These are phyloP conservation scores for Cryptococcus sp. DNA, from an alignment of 1,284 basidiomycete genomes.

Conservation along the genomic window DNA sequence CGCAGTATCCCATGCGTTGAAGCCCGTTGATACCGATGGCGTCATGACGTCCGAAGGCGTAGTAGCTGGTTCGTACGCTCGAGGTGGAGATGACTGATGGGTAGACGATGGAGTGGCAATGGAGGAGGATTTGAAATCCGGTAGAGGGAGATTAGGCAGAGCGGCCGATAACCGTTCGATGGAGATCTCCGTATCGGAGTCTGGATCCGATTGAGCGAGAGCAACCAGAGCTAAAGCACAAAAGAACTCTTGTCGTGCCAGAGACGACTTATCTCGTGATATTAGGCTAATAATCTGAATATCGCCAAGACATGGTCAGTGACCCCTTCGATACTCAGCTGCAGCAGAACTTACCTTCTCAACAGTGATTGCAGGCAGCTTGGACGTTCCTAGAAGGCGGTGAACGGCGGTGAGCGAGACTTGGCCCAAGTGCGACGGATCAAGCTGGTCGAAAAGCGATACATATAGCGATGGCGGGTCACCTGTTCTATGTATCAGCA, in stretches of 20 bases:
- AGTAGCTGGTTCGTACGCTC: neutral
- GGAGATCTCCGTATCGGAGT: slow-evolving; percentile 50
- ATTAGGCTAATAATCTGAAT: slow-evolving; percentile 37
- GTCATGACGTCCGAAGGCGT: slow-evolving; percentile 4
- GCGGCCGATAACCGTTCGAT: slow-evolving; percentile 77
- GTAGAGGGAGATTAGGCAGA: slow-evolving; percentile 71
- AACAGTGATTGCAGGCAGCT: slow-evolving; percentile 73
- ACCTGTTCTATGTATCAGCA: slow-evolving; percentile 60
- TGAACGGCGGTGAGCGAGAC: slow-evolving; percentile 78
- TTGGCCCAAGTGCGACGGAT: slow-evolving; percentile 67
- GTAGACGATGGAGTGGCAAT: neutral
- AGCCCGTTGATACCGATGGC: slow-evolving; percentile 28
- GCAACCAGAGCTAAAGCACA: slow-evolving; percentile 82
- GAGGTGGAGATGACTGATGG: neutral
- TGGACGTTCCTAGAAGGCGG: slow-evolving; percentile 71
- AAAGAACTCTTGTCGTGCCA: slow-evolving; percentile 83
- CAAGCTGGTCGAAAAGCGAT: slow-evolving; percentile 69
- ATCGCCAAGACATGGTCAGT: neutral
- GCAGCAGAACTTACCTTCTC: slow-evolving; percentile 70
- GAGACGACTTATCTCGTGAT: slow-evolving; percentile 47
- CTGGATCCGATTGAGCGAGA: slow-evolving; percentile 60
- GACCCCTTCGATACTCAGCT: too few species aligned
- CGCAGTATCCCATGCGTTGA: slow-evolving; percentile 39
- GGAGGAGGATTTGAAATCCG: slow-evolving; percentile 54
- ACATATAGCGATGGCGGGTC: slow-evolving; percentile 77